Evolutionary conservation across 1,139 yeast species (phyloP), one percentile per base, ranked within the genome.

Genomic region (Debaryomycetaceae sp.): DNA sequence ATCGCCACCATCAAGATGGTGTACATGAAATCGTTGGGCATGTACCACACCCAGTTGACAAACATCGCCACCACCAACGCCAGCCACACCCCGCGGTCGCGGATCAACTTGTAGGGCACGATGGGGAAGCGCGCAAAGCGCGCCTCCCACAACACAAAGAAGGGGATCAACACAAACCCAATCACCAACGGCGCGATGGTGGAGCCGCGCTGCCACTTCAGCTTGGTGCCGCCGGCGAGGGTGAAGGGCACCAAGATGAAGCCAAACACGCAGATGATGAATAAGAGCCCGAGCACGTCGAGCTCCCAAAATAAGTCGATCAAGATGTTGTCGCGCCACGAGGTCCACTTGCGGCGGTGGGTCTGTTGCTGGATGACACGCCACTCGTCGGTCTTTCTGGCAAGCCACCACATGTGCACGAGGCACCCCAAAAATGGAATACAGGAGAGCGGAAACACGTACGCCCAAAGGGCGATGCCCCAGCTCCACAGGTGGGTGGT

Each of bases 391-490:
- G 64, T 53, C 28, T 42, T 50, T 16, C 59, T 53, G n/a, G 69
- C 68, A 30, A 42, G 36, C 41, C 46, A 45, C 42, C 63, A 49
- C 65, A 61, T 60, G 38, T 58, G 60, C 19, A 53, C 16, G 51
- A 56, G 43, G 35, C 62, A 55, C 7, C 43, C 38, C 9, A 58
- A 36, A 28, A 61, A 42, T 11, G 68, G 69, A 16, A 62, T 34
- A 41, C 57, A 53, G 11, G 61, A 46, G 28, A 61, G 46, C 13
- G 68, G 68, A 48, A 61, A 56, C 26, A 61, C 58, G 37, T 58
- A 59, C 1, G 67, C 68, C 64, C 64, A 63, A 54, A 62, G 60
- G 16, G 61, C 63, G 29, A 60, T 52, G 17, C 64, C 62, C 49
- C 53, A 57, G 27, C 45, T 43, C 63, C 65, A 58, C 23, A 38